These are phyloP conservation scores for Diospyros kaki DNA, from an alignment of 148 eudicot species.

Conservation along the genomic window DNA sequence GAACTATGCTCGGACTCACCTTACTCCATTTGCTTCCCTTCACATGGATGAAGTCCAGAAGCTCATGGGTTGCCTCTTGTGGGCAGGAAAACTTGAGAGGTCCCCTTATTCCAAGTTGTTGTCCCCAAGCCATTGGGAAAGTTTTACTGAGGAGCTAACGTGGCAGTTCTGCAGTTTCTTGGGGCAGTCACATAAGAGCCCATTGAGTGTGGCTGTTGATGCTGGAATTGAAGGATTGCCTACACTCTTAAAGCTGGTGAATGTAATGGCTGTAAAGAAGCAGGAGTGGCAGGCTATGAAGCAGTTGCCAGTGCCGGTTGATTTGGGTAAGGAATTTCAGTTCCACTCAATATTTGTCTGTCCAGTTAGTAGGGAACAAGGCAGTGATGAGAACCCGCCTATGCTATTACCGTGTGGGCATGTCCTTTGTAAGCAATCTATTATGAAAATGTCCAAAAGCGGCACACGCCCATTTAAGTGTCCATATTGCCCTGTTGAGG, in stretches of 20 bases:
- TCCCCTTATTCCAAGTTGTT: constrained; percentile 44
- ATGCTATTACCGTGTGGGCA: constrained; percentile 65
- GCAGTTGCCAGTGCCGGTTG: constrained; percentile 52
- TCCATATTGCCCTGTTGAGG: constrained; percentile 48
- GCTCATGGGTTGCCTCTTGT: constrained; percentile 45
- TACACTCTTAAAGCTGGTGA: constrained; percentile 40
- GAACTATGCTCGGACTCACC: constrained; percentile 29
- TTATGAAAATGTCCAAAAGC: constrained; percentile 39
- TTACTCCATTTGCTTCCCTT: constrained; percentile 38
- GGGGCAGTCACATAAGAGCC: constrained; percentile 42
- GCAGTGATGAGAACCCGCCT: constrained; percentile 54
- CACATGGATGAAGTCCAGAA: constrained; percentile 48
- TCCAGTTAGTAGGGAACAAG: constrained; percentile 54
- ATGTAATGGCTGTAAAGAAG: constrained; percentile 40
- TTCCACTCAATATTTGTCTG: constrained; percentile 61
- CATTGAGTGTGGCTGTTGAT: constrained; percentile 39
- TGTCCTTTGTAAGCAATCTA: constrained; percentile 50
- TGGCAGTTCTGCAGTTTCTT: constrained; percentile 36
- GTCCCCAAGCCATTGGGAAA: constrained; percentile 34
- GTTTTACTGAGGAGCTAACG: constrained; percentile 35
- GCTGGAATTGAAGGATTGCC: constrained; percentile 59
- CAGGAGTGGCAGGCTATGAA: constrained; percentile 51
- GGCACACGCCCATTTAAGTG: constrained; percentile 45
- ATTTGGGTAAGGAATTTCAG: constrained; percentile 44
- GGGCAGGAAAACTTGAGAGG: constrained; percentile 45